Base-by-base conservation (phyloP, 2,329 filamentous ascomycete species). In the Fusarium solani-melongenae region DNA sequence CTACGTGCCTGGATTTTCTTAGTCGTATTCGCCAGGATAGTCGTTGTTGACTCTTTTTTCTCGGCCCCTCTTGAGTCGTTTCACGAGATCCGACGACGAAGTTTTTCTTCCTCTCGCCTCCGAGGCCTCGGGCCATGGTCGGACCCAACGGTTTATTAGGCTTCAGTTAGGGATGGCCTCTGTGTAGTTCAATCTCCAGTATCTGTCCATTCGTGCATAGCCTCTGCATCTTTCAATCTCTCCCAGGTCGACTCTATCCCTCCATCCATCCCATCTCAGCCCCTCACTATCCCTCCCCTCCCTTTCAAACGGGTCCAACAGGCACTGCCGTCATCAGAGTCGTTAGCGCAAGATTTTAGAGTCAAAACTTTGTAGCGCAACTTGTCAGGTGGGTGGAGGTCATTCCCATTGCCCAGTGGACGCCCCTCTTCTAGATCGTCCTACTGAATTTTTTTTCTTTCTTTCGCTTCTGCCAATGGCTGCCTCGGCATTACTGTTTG, bases 261-360 rank as follows among this genome's bases (percentile, higher is more conserved):
- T 20, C 17, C 27, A 29, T 51, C 27, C 49, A 53, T 31, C 22
- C 49, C 46, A 29, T 38, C 58, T n/a, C 24, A 57, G 36, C 67
- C 76, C 76, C 72, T 71, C 69, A 66, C 62, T 67, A 55, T 38
- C 34, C 27, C 29, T 34, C 64, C 46, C 44, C 62, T 57, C 62
- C 62, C 66, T 69, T 60, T 41, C 66, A 27, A 56, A 62, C 44
- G 44, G 44, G 55, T 69, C 57, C 58, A 66, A 70, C 62, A 70
- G 49, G 69, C 76, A 67, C 73, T 74, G 70, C 76, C 76, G 76
- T 78, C 76, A 78, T 78, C 66, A 62, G 27, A 59, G 53, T 55
- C 62, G 60, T 59, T 78, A 78, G 76, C 76, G 76, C 63, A 46
- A 74, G 70, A 62, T 70, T 78, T 74, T 64, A 76, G 71, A 78